Evolutionary conservation across 306 rosid species (phyloP), one percentile per base, ranked within the genome.

Genomic region (Sechiopsis laciniata): DNA sequence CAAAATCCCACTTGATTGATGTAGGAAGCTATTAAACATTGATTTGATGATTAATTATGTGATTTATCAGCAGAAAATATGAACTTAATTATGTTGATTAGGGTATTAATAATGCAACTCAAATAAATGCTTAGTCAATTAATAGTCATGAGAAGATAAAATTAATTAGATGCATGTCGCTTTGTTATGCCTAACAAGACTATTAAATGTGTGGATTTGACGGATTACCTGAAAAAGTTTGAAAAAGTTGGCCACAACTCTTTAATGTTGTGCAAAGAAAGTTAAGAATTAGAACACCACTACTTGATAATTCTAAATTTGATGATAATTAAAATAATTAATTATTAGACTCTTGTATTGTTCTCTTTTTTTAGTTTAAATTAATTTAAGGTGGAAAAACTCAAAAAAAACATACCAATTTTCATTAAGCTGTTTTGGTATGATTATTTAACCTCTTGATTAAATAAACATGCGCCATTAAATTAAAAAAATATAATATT

Each of bases 201-300:
- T 19, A 46, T 21, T 12, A 32, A 32, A 19, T 6, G 11, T 26
- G 17, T 37, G 56, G 73, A 67, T 67, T 67, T 67, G 73, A 67
- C 46, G 56, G 73, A 67, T 67, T 67, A 67, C 73, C 73, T 46
- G 73, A 67, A 20, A 67, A 67, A 46, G 55, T 45, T 67, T 67
- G 73, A 67, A 67, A 46, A 21, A 12, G 14, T 19, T 32, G 37
- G 37, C 37, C 37, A 32, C 37, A 32, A 32, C 37, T 32, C 37
- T 32, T 32, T 46, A 67, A 67, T 67, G 35, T n/a, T 37, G 45
- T 46, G 13, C 73, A 46, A 20, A 19, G 8, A 46, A 20, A 11
- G 12, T 37, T 37, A 65, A 65, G 21, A 11, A 46, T 67, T 67
- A 67, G 11, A 20, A 32, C 54, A 19, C 71, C 53, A 8, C 32